Conservation (phyloP, 805 yeast species). For the Nakazawaea anatomiae region DNA sequence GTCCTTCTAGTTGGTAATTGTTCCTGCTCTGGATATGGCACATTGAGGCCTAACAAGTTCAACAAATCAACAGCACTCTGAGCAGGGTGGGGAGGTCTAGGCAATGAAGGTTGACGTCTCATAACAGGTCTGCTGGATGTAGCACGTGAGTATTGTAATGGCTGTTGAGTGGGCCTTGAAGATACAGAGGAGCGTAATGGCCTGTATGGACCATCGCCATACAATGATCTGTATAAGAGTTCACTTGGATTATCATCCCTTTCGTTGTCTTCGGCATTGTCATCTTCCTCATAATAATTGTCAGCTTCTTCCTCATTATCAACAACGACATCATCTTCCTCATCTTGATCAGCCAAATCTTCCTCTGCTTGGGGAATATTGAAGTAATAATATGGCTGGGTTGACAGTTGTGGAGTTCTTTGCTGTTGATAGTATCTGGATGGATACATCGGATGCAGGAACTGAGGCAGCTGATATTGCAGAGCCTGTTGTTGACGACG, state of each 20-base stretch:
- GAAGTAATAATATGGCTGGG: conserved; percentile 6
- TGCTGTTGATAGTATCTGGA: background rate
- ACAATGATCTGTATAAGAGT: conserved; percentile 9
- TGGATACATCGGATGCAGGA: conserved; percentile 3
- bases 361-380: background rate
- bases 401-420: background rate
- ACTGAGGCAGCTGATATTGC: background rate
- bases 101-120: conserved; percentile 2
- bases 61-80: conserved; percentile 8
- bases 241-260: background rate
- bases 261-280: background rate
- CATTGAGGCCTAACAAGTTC: conserved; percentile 7
- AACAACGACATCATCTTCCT: background rate
- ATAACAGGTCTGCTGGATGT: conserved; percentile 4
- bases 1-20: conserved; percentile 8
- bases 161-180: background rate
- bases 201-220: conserved; percentile 10
- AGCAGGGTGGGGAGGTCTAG: conserved; percentile 6
- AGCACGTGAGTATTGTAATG: background rate
- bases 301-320: conserved; percentile 1
- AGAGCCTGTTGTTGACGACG: conserved; percentile 3
- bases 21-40: conserved; percentile 3
- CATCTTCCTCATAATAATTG: conserved; percentile 1
- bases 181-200: background rate
- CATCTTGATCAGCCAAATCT: background rate